Evolutionary conservation across 2,329 filamentous ascomycete species (phyloP), one percentile per base, ranked within the genome.

Genomic region (Diplocarpon mali): DNA sequence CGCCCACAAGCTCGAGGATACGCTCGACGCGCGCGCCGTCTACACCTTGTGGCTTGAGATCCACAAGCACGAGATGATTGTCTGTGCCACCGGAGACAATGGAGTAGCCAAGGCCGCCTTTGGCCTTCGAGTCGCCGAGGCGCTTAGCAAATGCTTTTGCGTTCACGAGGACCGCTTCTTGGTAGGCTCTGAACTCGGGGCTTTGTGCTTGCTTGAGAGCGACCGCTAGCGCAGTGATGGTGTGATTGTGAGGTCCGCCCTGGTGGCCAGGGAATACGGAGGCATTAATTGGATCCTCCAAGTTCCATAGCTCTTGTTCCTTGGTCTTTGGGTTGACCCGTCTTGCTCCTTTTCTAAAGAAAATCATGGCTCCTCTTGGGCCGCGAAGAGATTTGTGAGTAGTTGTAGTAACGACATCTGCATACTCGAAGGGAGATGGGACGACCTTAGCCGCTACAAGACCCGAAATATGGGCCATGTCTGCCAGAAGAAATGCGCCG

Each of bases 221-320:
- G 39, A 98, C 92, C 15, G 92, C 80, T 24, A 98, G 74, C 36
- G 92, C 92, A 30, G 92, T 93, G 65, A 98, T 98, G 57, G 92
- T 98, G 72, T 98, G 92, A 71, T 98, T 98, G 70, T 98, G 92
- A 43, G 92, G 92, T 17, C 92, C 92, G 63, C 92, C 92, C 66
- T 98, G 92, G 68, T 98, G 92, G 45, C 92, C 92, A 13, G 92
- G 92, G 73, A 98, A 98, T 50, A 98, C 92, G 45, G 90, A 95
- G 57, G 80, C 78, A 69, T 98, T 98, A 70, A 98, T 98, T 45
- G 89, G 85, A 24, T 74, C 76, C 66, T 96, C 92, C 35, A 98
- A 82, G 60, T 95, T 82, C 68, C 95, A 98, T 62, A 85, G 67
- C 56, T 83, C 80, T 60, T 94, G 80, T 64, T 84, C 82, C 61